Evolutionary conservation across 805 yeast species (phyloP).

Genomic region (Dipodascopsis uninucleata): DNA sequence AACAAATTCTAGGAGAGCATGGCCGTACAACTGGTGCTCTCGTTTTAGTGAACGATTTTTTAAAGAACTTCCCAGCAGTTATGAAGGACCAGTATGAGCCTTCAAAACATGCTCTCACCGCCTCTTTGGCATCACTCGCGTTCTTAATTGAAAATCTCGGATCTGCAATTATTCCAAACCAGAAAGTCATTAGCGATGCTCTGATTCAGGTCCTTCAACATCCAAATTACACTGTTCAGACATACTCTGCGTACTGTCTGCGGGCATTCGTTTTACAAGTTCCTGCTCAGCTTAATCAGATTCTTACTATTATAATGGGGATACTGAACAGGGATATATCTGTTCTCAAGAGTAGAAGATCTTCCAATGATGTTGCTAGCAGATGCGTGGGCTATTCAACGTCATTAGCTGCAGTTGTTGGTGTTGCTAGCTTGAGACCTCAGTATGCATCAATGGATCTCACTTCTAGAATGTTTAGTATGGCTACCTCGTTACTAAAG

Average conservation of each 20-base stretch:
- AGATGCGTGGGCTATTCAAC: conserved; percentile 34
- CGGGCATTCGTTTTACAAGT: conserved; percentile 21
- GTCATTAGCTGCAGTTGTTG: conserved; percentile 31
- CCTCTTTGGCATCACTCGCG: conserved; percentile 28
- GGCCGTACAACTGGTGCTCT: conserved; percentile 32
- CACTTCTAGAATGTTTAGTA: conserved; percentile 44
- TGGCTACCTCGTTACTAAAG: conserved; percentile 46
- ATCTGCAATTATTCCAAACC: conserved; percentile 31
- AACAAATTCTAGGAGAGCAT: conserved; percentile 33
- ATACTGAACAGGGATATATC: conserved; percentile 29
- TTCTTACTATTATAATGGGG: conserved; percentile 26
- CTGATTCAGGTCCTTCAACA: conserved; percentile 23
- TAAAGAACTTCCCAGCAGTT: conserved; percentile 30
- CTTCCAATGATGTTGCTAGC: conserved; percentile 17
- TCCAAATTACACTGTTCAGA: conserved; percentile 27
- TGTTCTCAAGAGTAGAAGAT: conserved; percentile 22
- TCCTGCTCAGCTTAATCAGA: conserved; percentile 31
- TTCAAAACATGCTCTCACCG: conserved; percentile 27
- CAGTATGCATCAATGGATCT: conserved; percentile 45
- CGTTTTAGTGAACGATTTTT: conserved; percentile 26
- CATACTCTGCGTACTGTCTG: conserved; percentile 21
- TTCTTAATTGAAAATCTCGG: conserved; percentile 32
- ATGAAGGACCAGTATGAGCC: conserved; percentile 29
- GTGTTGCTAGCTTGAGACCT: conserved; percentile 31
- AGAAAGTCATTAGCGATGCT: conserved; percentile 16